Percentiles rank a stretch among this genome's conserved stretches.
Evolutionary conservation across 1,284 basidiomycete genomes (phyloP).

Genomic region (Moesziomyces parantarcticus): DNA sequence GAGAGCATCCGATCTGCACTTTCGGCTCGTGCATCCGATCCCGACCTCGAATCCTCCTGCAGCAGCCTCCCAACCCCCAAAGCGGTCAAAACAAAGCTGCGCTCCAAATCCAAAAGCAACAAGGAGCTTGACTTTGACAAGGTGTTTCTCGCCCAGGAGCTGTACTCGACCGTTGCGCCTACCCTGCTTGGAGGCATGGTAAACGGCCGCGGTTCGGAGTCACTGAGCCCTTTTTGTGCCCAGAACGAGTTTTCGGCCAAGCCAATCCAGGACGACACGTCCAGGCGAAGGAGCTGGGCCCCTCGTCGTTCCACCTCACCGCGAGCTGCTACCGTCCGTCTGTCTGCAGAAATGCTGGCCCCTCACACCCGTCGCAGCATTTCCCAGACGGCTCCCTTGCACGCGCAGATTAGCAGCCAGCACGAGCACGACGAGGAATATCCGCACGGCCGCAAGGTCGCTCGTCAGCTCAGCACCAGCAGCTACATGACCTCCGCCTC

Average conservation of each 20-base stretch:
- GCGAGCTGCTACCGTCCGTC: constrained; percentile 5
- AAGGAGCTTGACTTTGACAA: constrained; percentile 53
- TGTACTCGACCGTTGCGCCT: constrained; percentile 19
- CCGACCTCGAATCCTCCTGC: constrained; percentile 4
- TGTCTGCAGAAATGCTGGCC: not conserved
- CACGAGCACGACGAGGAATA: not conserved
- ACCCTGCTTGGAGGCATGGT: not conserved
- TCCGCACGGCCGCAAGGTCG: constrained; percentile 5
- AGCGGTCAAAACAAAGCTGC: constrained; percentile 26
- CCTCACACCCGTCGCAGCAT: not conserved
- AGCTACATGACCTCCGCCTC: constrained; percentile 18
- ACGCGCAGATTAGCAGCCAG: not conserved
- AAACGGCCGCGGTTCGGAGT: constrained; percentile 1
- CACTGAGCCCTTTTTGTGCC: constrained; percentile 6
- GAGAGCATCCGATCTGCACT: constrained; percentile 27
- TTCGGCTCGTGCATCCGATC: constrained; percentile 14
- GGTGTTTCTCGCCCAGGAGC: constrained; percentile 67
- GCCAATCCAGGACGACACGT: constrained; percentile 8
- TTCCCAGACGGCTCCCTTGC: constrained; percentile 7
- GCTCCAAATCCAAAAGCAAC: constrained; percentile 37
- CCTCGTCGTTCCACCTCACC: constrained; percentile 19
- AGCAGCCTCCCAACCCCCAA: constrained; percentile 21
- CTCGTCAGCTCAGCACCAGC: constrained; percentile 25
- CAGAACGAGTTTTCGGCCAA: constrained; percentile 9
- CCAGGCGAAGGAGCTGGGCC: constrained; percentile 15